Evolutionary conservation across 306 rosid species (phyloP), one percentile per base, ranked within the genome.

Genomic region (Ormosia semicastrata): DNA sequence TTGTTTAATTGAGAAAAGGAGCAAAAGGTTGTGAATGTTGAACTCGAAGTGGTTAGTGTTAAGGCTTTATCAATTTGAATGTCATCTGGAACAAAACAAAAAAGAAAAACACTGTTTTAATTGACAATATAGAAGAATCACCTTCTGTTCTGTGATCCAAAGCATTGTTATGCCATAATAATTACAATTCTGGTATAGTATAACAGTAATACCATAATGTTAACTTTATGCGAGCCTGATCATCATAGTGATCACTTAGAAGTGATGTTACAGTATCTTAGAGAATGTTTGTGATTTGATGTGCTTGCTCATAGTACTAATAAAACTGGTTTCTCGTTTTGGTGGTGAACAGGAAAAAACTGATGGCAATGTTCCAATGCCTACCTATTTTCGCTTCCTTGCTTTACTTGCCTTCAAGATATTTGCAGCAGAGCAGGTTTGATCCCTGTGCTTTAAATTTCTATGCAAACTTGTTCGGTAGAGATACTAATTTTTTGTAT

Each of bases 371-470:
- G 7, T 92, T 75, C 97, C 98, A 18, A 92, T 94, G 98, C 98
- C 98, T 37, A 81, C 89, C 78, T 90, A 87, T 85, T 94, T 94
- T 74, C 98, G 94, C 74, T 94, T 94, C 87, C 96, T 94, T 44
- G 94, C 97, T 34, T 88, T 94, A 78, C 97, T 94, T 82, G 98
- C 97, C 54, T 89, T 94, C 93, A 92, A 94, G 88, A 92, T 94
- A 85, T 94, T 94, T 85, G 89, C 97, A 56, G 92, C 83, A 40
- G 98, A 92, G 78, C 89, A 94, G 98, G 97, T 94, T 80, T 80
- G 83, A 65, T 80, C 43, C 17, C 17, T 12, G 1, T 40, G 64
- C 29, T 86, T 78, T 58, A 30, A 73, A 70, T 64, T 62, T 75
- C 65, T 15, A 39, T 63, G 15, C 14, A 5, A 30, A 29, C 46